Conservation (phyloP, 176 grass and related monocot species). For the Calamus simplicifolius region DNA sequence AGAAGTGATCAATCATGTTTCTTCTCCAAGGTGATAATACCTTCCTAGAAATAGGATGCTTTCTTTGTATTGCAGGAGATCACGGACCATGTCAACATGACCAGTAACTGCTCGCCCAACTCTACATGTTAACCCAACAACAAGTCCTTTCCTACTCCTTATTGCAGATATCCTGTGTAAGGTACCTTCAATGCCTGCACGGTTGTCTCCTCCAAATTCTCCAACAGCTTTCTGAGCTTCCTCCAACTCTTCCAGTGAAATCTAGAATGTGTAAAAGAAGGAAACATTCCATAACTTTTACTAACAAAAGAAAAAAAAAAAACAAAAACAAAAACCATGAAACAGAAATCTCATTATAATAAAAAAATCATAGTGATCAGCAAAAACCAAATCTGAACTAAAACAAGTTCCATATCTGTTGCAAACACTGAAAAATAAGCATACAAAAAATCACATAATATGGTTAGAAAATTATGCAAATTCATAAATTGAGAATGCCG, state of each 20-base stretch:
- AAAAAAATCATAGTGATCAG: background rate
- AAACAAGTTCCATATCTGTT: no score
- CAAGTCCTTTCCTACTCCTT: constrained; percentile 90
- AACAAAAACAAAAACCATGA: background rate
- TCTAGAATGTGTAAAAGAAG: constrained; percentile 28
- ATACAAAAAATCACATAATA: no score
- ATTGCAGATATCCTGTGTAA: constrained; percentile 98
- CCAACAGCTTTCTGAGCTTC: constrained; percentile 73
- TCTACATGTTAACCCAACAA: constrained; percentile 92
- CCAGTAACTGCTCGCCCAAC: constrained; percentile 84
- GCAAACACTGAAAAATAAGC: no score
- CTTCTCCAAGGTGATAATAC: constrained; percentile 16
- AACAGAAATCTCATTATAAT: background rate
- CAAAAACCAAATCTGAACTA: no score
- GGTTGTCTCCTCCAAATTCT: constrained; percentile 94
- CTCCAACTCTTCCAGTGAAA: constrained; percentile 81
- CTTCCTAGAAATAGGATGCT: constrained; percentile 93
- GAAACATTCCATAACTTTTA: no score
- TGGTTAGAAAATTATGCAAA: no score
- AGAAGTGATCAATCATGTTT: no score
- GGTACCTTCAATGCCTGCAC: constrained; percentile 91
- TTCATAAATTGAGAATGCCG: no score
- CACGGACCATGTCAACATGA: constrained; percentile 88
- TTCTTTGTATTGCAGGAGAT: constrained; percentile 87
- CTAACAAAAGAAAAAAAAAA: background rate